A percentile compares a stretch with the other conserved stretches of the same genome.
phyloP scores from a whole-genome alignment of 176 grass and related monocot species.

The Melocanna baccifera region DNA sequence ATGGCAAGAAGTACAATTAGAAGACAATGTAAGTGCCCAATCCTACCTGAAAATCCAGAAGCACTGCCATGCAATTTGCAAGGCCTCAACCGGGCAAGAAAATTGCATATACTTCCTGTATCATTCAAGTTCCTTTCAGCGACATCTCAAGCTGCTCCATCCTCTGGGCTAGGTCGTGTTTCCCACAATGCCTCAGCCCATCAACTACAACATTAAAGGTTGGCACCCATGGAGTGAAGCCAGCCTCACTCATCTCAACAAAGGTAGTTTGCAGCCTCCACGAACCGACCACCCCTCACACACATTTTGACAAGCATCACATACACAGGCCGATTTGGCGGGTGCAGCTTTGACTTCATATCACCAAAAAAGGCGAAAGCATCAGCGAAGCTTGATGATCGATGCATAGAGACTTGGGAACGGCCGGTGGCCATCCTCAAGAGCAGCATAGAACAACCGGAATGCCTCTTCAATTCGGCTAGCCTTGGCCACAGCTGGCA shows the following conservation, averaged over 20 bases:
- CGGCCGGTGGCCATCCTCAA: constrained; percentile 76
- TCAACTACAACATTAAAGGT: constrained; percentile 76
- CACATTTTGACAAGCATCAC: constrained; percentile 98
- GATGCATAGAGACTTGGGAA: constrained; percentile 89
- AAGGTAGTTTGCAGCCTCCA: constrained; percentile 77
- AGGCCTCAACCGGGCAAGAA: background rate
- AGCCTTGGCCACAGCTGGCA: constrained; percentile 79
- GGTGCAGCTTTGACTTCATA: constrained; percentile 70
- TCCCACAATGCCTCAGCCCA: constrained; percentile 68
- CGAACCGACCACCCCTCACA: constrained; percentile 64
- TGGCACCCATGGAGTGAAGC: constrained; percentile 52
- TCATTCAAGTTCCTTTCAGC: constrained; percentile 43
- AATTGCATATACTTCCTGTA: background rate
- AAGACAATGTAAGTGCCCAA: background rate
- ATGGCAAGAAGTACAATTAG: background rate
- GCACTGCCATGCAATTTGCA: background rate
- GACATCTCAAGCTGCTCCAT: constrained; percentile 82
- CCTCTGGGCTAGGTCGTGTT: constrained; percentile 67
- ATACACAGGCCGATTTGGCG: constrained; percentile 77
- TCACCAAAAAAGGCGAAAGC: constrained; percentile 81
- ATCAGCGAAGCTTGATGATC: constrained; percentile 79
- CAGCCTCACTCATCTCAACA: constrained; percentile 79
- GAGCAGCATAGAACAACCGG: constrained; percentile 58
- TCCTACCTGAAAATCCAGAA: constrained; percentile 29
- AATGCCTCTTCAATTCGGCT: constrained; percentile 82